Base-by-base conservation (phyloP, 2,329 filamentous ascomycete species). In the Fusarium zealandicum region DNA sequence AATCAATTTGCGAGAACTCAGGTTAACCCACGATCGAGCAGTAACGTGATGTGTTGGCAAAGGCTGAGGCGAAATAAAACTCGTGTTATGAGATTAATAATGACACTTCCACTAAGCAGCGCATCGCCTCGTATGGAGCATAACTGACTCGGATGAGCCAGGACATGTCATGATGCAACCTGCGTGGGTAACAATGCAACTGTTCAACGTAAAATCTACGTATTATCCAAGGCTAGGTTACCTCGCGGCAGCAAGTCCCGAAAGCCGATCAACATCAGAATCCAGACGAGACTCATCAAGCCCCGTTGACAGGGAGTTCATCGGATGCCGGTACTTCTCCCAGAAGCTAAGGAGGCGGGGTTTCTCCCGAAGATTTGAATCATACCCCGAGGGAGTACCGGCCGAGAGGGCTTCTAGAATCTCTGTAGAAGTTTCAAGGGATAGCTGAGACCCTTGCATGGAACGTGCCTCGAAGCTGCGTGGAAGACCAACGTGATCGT, bases 331-430 rank as follows among this genome's bases (percentile, higher is more conserved):
- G 12, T 25, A 17, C 28, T 5, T 12, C 20, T n/a, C 17, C 11
- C 37, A 31, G 48, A 44, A 25, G 46, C 35, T 20, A 32, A 32
- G 16, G 38, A 40, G 47, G 41, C 35, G 46, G 56, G 52, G 51
- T 36, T 39, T 38, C 30, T 49, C 38, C 42, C 41, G 35, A 55
- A 38, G 22, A 51, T 49, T 42, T 51, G 22, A 30, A 41, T 38
- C 22, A 39, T 47, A 35, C 45, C 53, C 35, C 36, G 28, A 18
- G 45, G 45, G 55, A 38, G 39, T 61, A 48, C 54, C 57, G 54
- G 54, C 64, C 57, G 64, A 64, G 52, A 62, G 50, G 33, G 53
- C 54, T 67, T 67, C 65, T 66, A 45, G 65, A 67, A 68, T 38
- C 27, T 31, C 35, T 38, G 37, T 56, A 30, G 64, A 66, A 67